Evolutionary conservation across 2,329 filamentous ascomycete species (phyloP), one percentile per base, ranked within the genome.

Genomic region (Knoxdaviesia proteae): DNA sequence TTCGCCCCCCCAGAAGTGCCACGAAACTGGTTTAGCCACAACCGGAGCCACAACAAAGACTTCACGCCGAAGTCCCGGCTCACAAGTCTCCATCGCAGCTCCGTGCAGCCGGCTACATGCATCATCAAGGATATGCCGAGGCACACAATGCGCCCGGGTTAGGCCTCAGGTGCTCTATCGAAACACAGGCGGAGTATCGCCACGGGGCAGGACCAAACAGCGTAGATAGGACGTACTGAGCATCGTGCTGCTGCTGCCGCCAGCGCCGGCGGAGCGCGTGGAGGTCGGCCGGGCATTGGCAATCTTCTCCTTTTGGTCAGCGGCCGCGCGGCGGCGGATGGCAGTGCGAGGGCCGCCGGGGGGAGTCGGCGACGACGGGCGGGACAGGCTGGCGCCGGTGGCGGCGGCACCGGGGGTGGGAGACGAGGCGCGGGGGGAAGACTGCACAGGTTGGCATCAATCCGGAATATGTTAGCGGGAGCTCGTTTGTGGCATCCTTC

Each of bases 191-290:
- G 20, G 20, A 20, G 20, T 20, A 20, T 20, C 20, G 20, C 20
- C 20, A 20, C 20, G 3, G 20, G 20, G 20, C 20, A 20, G 20
- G 39, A 32, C 6, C 20, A 38, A 31, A 38, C 34, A 32, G 37
- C 9, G 39, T 20, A 3, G 20, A 20, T 20, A 3, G 20, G 20
- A 74, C 80, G 51, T 80, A 84, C 87, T 88, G 68, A 98, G 71
- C 90, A 98, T 98, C 42, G 90, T 98, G 67, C 84, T 93, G 62
- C 81, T 93, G 59, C 86, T 94, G 50, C 90, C 90, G 51, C 90
- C 90, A 11, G 90, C 90, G 53, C 90, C 90, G 34, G 90, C 90
- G 36, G 88, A 78, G 54, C 90, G 76, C 51, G 90, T 98, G 67
- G 83, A 93, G 60, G 79, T 83, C 41, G 90, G 90, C 52, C 90